Evolutionary conservation across 1,139 yeast genomes (phyloP).

Genomic region (Lodderomyces oxycetoniae): DNA sequence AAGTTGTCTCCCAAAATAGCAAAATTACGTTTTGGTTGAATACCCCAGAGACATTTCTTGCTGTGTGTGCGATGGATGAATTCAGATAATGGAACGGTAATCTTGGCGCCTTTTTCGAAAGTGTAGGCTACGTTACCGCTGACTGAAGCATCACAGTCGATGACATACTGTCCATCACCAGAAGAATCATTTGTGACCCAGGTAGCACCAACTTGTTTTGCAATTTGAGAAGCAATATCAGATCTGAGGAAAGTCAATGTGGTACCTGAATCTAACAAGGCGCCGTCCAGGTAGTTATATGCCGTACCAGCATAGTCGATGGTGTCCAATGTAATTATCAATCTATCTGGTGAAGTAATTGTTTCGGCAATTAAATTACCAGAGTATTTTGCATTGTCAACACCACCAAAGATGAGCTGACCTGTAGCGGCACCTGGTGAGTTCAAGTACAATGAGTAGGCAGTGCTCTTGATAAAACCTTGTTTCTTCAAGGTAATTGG

Average conservation of each 20-base stretch:
- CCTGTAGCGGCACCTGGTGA: conserved; percentile 21
- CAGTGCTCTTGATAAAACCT: conserved; percentile 45
- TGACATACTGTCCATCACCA: conserved; percentile 5
- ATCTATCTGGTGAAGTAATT: conserved; percentile 6
- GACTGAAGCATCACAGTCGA: conserved; percentile 7
- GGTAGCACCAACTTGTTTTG: conserved; percentile 18
- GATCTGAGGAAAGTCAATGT: conserved; percentile 26
- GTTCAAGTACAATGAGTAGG: conserved; percentile 34
- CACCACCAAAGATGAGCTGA: conserved; percentile 27
- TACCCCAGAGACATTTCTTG: conserved; percentile 9
- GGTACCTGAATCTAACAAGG: conserved; percentile 23
- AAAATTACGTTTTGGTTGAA: conserved; percentile 3
- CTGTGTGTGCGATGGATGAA: conserved; percentile 11
- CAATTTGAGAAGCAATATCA: conserved; percentile 18
- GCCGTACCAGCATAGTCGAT: conserved; percentile 4
- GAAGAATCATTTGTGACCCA: conserved; percentile 1
- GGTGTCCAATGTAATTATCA: conserved; percentile 5
- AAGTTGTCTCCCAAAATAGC: conserved; percentile 26
- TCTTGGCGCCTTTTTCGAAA: conserved; percentile 7
- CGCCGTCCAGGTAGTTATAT: background rate
- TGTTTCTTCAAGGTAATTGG: conserved; percentile 26
- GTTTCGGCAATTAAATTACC: conserved; percentile 17
- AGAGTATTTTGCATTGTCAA: conserved; percentile 24
- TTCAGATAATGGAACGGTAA: conserved; percentile 8
- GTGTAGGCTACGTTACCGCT: conserved; percentile 14